Evolutionary conservation across 139 green algal species (phyloP), one percentile per base, ranked within the genome.

Genomic region (Marvania coccoides): DNA sequence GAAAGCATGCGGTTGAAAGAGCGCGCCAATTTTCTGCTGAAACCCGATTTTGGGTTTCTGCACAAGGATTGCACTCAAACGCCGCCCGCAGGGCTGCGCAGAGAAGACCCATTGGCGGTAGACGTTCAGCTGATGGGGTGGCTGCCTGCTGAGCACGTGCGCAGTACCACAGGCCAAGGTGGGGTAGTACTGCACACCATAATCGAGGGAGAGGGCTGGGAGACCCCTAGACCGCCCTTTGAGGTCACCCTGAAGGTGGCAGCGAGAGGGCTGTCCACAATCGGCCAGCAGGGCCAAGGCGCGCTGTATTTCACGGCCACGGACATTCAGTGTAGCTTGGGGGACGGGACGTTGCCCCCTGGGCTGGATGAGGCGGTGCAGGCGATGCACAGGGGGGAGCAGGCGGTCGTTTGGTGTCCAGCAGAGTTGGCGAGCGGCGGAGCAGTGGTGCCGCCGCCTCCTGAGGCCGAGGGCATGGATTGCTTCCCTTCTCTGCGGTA

Each of bases 161-260:
- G n/a, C 42, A 51, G 19, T 19, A 51, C 19, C 42, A 28, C 19
- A 19, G 42, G 42, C 42, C 19, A 51, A 28, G 19, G 19, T 51
- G 42, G 29, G 37, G 51, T 64, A 12, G 13, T 13, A n/a, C 87
- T 84, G 68, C 58, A 63, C 26, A 75, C 72, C 24, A 38, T 88
- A 39, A 31, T 23, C 23, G 71, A 84, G 35, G 80, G 73, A 12
- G 59, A 72, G 19, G 68, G 74, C n/a, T 96, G 84, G 83, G 90
- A 96, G 70, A 83, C 64, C 13, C 83, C 87, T 1, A 40, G 87
- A 2, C 61, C 81, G 19, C 90, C 90, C 2, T 94, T 88, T 72
- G 80, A 91, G 78, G 86, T 91, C 42, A 24, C 15, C 19, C 12
- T 67, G 34, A 5, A 10, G 10, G 7, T 39, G 19, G 31, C 14